These are phyloP conservation scores for Myriosclerotinia curreyana DNA, from an alignment of 2,329 filamentous ascomycete genomes.

Conservation along the genomic window DNA sequence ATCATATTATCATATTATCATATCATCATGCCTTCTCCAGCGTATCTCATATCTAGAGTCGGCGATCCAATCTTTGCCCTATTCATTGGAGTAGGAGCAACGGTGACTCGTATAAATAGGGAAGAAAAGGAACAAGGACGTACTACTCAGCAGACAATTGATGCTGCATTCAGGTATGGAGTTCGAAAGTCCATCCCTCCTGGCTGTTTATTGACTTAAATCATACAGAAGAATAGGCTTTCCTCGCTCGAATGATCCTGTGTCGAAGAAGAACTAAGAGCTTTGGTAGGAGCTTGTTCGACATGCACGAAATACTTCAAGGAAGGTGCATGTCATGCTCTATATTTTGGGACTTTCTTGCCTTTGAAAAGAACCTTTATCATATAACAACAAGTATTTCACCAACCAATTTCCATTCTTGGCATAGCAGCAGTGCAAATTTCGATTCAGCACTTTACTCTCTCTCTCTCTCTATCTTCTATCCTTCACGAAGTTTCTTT, in stretches of 20 bases:
- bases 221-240: conserved; percentile 25
- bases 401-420: conserved; percentile 5
- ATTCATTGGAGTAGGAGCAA: conserved; percentile 51
- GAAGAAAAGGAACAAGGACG: conserved; percentile 47
- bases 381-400: conserved; percentile 17
- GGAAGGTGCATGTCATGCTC: conserved; percentile 14
- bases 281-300: conserved; percentile 10
- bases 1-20: too few relatives aligned
- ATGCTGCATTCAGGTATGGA: conserved; percentile 37
- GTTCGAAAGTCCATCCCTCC: neutral
- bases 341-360: neutral
- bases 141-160: conserved; percentile 35
- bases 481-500: conserved; percentile 7
- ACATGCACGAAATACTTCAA: conserved; percentile 6
- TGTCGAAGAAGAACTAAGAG: conserved; percentile 18
- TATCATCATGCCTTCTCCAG: conserved; percentile 36
- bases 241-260: conserved; percentile 20
- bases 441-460: conserved; percentile 18
- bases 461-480: conserved; percentile 11
- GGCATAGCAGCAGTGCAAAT: conserved; percentile 13
- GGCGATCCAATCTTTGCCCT: conserved; percentile 54
- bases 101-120: conserved; percentile 51
- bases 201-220: neutral
- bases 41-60: conserved; percentile 42
- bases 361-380: neutral